Percentiles rank a stretch among this genome's conserved stretches.
Evolutionary conservation across 1,284 basidiomycete genomes (phyloP).

Genomic region (Paramarasmius palmivorus): DNA sequence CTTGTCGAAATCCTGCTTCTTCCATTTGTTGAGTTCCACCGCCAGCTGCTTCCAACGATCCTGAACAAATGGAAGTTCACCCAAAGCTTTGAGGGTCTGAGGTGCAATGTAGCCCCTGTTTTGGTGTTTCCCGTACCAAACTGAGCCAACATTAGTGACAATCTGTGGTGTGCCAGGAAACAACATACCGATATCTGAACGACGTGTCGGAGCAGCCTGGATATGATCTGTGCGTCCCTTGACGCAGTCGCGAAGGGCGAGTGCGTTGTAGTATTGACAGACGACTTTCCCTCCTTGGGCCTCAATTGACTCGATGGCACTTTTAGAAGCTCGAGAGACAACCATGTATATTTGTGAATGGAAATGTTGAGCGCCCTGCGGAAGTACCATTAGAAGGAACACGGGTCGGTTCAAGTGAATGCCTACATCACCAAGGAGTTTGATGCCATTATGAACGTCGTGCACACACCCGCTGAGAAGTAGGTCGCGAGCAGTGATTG

Average conservation of each 20-base stretch:
- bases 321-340: conserved; percentile 84
- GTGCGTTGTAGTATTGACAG: conserved; percentile 90
- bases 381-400: conserved; percentile 9
- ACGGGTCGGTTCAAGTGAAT: conserved; percentile 13
- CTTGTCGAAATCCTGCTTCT: conserved; percentile 54
- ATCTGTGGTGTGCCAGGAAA: conserved; percentile 3
- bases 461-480: conserved; percentile 87
- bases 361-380: conserved; percentile 66
- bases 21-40: conserved; percentile 61
- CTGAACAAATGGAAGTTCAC: conserved; percentile 60
- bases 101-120: conserved; percentile 76
- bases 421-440: conserved; percentile 82
- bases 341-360: conserved; percentile 79
- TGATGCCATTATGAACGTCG: conserved; percentile 87
- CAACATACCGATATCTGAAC: conserved; percentile 78
- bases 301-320: conserved; percentile 87
- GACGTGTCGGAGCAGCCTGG: conserved; percentile 79
- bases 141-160: conserved; percentile 33
- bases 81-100: conserved; percentile 46
- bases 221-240: conserved; percentile 70
- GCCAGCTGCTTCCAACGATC: conserved; percentile 69
- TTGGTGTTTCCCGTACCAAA: conserved; percentile 74
- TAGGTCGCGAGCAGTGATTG: conserved; percentile 89
- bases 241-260: conserved; percentile 81
- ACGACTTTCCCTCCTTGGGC: conserved; percentile 80